Evolutionary conservation across 805 yeast species (phyloP).

Genomic region (Candida wancherniae): DNA sequence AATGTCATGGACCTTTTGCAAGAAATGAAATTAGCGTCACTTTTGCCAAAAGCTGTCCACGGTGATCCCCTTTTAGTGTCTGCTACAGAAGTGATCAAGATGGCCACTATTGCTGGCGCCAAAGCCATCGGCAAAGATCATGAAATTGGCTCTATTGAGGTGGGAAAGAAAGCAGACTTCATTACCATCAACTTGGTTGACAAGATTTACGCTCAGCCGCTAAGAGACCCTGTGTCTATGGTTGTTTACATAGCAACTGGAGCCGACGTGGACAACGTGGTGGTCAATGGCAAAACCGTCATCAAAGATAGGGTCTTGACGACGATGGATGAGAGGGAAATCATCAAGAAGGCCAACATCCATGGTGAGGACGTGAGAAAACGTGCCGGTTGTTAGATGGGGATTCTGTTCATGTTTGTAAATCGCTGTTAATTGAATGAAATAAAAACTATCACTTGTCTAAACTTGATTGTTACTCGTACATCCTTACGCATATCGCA

Average conservation of each 20-base stretch:
- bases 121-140: conserved; percentile 13
- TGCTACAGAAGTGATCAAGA: conserved; percentile 11
- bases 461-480: too few species aligned
- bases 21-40: conserved; percentile 19
- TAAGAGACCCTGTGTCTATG: conserved; percentile 21
- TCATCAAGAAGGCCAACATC: conserved; percentile 8
- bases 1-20: conserved; percentile 19
- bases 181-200: conserved; percentile 15
- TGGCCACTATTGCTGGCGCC: conserved; percentile 15
- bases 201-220: conserved; percentile 19
- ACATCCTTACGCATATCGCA: too few species aligned
- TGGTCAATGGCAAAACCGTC: conserved; percentile 8
- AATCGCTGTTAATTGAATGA: too few species aligned
- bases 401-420: too few species aligned
- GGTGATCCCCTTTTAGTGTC: conserved; percentile 16
- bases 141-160: conserved; percentile 15
- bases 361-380: conserved; percentile 11
- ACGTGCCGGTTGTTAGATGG: conserved; percentile 8
- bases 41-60: conserved; percentile 19
- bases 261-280: conserved; percentile 16
- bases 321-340: conserved; percentile 11
- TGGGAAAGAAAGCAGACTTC: conserved; percentile 13
- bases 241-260: conserved; percentile 21
- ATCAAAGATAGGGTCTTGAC: conserved; percentile 7
- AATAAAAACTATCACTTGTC: too few species aligned